phyloP scores from a whole-genome alignment of 106 monocot species.

The Allium cepa region DNA sequence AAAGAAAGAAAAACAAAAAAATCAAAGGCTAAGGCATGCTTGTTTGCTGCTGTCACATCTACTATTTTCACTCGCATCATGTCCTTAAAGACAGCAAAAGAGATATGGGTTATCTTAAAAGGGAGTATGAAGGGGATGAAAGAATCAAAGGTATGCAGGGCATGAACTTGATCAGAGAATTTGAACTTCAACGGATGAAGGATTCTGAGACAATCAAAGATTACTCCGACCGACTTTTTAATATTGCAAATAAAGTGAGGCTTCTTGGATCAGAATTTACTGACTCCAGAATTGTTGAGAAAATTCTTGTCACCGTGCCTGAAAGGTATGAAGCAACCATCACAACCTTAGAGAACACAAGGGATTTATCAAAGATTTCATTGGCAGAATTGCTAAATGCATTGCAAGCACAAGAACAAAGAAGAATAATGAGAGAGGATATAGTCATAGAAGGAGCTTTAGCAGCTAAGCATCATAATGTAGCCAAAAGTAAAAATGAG shows the following conservation, averaged over 20 bases:
- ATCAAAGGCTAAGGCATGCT: background rate
- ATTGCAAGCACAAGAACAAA: background rate
- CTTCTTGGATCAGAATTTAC: background rate
- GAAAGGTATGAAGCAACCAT: background rate
- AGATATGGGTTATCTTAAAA: background rate
- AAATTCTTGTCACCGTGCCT: constrained; percentile 2
- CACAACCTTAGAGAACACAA: constrained; percentile 6
- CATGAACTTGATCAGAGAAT: background rate
- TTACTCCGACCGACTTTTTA: background rate
- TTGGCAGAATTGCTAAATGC: background rate
- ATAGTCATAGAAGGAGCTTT: too few species aligned
- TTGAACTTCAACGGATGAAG: background rate
- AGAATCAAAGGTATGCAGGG: background rate
- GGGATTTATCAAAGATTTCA: background rate
- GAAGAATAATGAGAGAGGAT: too few species aligned
- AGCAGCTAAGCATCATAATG: too few species aligned
- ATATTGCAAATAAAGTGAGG: background rate
- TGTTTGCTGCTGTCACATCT: background rate
- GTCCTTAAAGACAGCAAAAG: background rate
- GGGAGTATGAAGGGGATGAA: background rate
- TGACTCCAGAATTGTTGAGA: constrained; percentile 5
- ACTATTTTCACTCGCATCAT: constrained; percentile 1
- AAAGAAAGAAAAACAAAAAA: background rate
- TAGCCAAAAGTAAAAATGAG: too few species aligned
- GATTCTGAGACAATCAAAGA: background rate